Base-by-base conservation (phyloP, 345 rosid species). In the Salix suchowensis region DNA sequence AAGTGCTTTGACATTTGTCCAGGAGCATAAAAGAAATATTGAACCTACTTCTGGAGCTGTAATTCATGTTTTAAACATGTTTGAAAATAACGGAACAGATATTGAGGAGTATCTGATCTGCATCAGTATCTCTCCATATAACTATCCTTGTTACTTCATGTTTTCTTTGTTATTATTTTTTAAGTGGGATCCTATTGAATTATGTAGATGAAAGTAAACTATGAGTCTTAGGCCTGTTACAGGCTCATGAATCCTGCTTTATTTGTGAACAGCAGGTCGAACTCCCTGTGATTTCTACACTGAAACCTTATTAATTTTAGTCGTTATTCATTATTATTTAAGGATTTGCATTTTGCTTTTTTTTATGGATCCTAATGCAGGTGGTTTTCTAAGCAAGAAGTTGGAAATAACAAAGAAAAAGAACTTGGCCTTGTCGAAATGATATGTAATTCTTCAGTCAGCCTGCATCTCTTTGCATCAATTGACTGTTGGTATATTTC, bases 341-440 rank as follows among this genome's bases (percentile, higher is more conserved):
- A 7, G 28, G 58, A 46, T 36, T 44, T 60, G 50, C 6, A 54
- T 52, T 67, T 8, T 18, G 70, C 24, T 74, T 67, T 28, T 28
- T 40, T 21, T 34, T 40, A 12, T 14, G 32, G 65, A 78, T 70
- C 70, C 71, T 37, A 76, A 77, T 80, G 13, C 82, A 88, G 91
- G 89, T 75, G 87, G 83, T 46, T 82, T 84, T 75, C 80, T 70
- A 6, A 79, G 80, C 81, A 88, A 85, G 81, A 83, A 79, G 81
- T 62, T 80, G 40, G 86, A 77, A 28, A 62, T 71, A 40, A 18
- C 81, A 36, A 87, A 77, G 78, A 73, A 36, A 32, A 68, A 78
- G 16, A 76, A 78, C 83, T 70, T 73, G 23, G 71, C 77, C 50
- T 77, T 74, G 6, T 72, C 81, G 48, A 88, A 79, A 82, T 87